Evolutionary conservation across 1,284 basidiomycete genomes (phyloP).

Genomic region (Polyporus tsugae): DNA sequence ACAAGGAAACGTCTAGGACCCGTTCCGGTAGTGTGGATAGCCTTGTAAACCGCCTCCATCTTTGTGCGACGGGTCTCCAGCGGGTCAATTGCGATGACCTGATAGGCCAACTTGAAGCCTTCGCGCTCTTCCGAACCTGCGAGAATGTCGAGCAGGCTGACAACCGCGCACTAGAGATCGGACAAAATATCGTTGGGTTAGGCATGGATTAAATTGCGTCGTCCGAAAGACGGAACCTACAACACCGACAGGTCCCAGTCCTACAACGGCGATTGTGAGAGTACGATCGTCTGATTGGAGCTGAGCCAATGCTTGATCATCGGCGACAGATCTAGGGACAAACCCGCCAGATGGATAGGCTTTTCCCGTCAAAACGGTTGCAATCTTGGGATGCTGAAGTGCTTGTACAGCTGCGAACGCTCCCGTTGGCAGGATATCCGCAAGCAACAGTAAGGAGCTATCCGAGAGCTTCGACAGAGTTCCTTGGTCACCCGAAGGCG

Average conservation of each 20-base stretch:
- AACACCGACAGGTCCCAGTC: conserved; percentile 80
- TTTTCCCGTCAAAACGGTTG: conserved; percentile 60
- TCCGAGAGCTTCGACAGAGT: conserved; percentile 28
- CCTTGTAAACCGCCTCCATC: conserved; percentile 60
- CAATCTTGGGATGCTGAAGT: conserved; percentile 73
- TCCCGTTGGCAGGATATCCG: conserved; percentile 83
- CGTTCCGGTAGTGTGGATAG: conserved; percentile 55
- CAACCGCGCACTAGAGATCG: conserved; percentile 58
- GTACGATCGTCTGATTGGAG: conserved; percentile 50
- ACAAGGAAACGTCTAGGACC: conserved; percentile 57
- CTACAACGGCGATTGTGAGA: conserved; percentile 71
- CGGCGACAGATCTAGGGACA: conserved; percentile 34
- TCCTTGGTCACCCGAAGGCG: conserved; percentile 38
- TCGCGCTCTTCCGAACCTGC: conserved; percentile 44
- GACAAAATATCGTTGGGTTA: not conserved
- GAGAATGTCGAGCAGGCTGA: conserved; percentile 72
- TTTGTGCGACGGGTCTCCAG: conserved; percentile 63
- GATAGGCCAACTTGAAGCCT: conserved; percentile 47
- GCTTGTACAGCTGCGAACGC: conserved; percentile 80
- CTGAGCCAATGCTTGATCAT: conserved; percentile 29
- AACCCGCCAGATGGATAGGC: conserved; percentile 62
- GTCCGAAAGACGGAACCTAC: conserved; percentile 41
- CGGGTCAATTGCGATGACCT: conserved; percentile 71
- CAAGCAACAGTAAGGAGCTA: conserved; percentile 42
- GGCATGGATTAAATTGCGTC: not conserved